Percentiles rank a stretch among this genome's conserved stretches.
Evolutionary conservation across 140 eudicot species (phyloP).

Genomic region (Senecio squalidus): DNA sequence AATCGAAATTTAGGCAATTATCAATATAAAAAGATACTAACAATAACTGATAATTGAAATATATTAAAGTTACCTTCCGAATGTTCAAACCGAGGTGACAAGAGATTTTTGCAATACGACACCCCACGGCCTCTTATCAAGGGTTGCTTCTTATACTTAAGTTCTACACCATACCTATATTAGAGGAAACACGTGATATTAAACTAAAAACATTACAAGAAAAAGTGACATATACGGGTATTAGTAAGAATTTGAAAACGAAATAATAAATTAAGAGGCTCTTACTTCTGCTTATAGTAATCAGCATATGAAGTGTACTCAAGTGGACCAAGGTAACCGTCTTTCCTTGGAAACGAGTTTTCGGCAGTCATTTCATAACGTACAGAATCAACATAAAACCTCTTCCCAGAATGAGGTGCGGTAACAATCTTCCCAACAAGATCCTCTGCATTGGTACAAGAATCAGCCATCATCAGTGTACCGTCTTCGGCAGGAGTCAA

Average conservation of each 20-base stretch:
- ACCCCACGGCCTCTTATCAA: conserved; percentile 95
- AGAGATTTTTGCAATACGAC: conserved; percentile 97
- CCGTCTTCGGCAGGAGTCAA: conserved; percentile 37
- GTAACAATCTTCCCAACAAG: conserved; percentile 88
- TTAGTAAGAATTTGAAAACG: too few species aligned
- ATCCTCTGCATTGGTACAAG: conserved; percentile 53
- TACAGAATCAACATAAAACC: conserved; percentile 90
- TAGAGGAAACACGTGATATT: conserved; percentile 6
- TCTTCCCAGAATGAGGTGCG: conserved; percentile 98
- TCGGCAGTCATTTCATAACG: conserved; percentile 93
- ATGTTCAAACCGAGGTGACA: conserved; percentile 97
- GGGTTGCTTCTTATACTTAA: conserved; percentile 80
- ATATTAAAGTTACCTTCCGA: conserved; percentile 56
- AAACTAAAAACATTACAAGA: neutral
- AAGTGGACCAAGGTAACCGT: conserved; percentile 97
- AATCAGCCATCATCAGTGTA: conserved; percentile 86
- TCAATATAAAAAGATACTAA: neutral
- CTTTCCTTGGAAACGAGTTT: conserved; percentile 99
- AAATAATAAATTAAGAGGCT: too few species aligned
- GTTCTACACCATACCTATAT: conserved; percentile 91
- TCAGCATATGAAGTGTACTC: conserved; percentile 98
- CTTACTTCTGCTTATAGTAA: conserved; percentile 95
- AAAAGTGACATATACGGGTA: neutral
- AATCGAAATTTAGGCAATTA: conserved; percentile 4
- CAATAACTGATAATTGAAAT: neutral